Evolutionary conservation across 345 rosid species (phyloP).

Genomic region (Ceriops zippeliana): DNA sequence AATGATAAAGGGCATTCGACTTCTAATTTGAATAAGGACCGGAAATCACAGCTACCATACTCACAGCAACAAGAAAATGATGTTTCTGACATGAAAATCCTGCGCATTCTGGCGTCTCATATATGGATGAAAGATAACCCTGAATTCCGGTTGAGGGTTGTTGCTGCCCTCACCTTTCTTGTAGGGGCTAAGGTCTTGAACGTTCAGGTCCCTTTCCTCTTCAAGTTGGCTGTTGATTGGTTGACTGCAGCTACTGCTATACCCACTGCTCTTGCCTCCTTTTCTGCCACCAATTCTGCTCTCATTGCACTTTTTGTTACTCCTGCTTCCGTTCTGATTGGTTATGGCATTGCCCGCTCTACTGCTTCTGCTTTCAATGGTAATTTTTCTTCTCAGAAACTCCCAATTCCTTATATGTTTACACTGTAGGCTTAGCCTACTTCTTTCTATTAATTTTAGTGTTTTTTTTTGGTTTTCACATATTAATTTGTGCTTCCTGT

Average conservation of each 20-base stretch:
- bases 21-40: conserved; percentile 7
- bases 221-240: conserved; percentile 95
- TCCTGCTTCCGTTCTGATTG: conserved; percentile 78
- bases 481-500: conserved; percentile 2
- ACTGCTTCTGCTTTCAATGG: conserved; percentile 91
- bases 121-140: conserved; percentile 85
- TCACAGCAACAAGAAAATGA: conserved; percentile 11
- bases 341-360: conserved; percentile 88
- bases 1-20: no score
- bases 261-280: conserved; percentile 49
- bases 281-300: conserved; percentile 58
- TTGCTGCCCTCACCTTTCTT: conserved; percentile 75
- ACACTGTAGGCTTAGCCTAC: no score
- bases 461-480: background rate
- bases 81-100: conserved; percentile 65
- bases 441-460: no score
- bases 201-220: conserved; percentile 93
- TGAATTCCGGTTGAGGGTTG: conserved; percentile 79
- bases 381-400: conserved; percentile 10
- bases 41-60: conserved; percentile 8
- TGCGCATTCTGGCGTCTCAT: conserved; percentile 69
- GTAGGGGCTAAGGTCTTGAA: conserved; percentile 88
- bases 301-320: conserved; percentile 66
- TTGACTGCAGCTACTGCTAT: conserved; percentile 55
- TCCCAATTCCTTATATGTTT: background rate